Evolutionary conservation across 1,284 basidiomycete species (phyloP).

Genomic region (Trichosporon faecale): DNA sequence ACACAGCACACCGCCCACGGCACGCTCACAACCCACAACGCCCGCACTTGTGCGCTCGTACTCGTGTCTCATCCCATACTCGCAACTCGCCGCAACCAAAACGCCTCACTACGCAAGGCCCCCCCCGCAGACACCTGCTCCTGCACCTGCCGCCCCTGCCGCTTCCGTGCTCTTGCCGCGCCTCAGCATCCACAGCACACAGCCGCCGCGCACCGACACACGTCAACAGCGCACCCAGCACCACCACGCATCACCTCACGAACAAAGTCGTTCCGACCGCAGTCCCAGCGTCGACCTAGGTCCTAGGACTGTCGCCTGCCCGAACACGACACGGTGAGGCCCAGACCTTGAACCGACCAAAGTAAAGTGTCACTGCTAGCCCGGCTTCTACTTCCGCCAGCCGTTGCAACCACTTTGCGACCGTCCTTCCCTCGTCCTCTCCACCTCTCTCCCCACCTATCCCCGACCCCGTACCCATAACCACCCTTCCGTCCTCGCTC

Average conservation of each 20-base stretch:
- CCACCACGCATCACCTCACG: not conserved
- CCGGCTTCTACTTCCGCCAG: not conserved
- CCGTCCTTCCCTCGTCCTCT: not conserved
- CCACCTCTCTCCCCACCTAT: not conserved
- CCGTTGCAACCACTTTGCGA: not conserved
- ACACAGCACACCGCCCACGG: not conserved
- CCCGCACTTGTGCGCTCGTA: not conserved
- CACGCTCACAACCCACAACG: not conserved
- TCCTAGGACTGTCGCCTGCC: not conserved
- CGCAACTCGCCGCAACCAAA: not conserved
- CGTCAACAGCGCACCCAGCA: not conserved
- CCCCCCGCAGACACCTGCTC: not conserved
- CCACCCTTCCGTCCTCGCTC: not conserved
- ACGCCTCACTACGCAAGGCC: not conserved
- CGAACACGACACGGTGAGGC: not conserved
- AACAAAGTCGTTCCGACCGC: not conserved
- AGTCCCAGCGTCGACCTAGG: not conserved
- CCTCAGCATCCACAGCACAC: not conserved
- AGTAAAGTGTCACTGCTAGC: not conserved
- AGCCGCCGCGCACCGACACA: not conserved
- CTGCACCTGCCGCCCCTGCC: not conserved
- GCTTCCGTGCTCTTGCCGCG: not conserved
- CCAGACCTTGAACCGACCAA: not conserved
- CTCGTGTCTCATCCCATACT: not conserved
- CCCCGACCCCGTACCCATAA: not conserved